Conservation (phyloP, 202 grass and related monocot genomes). For the Brachypodium distachyon region DNA sequence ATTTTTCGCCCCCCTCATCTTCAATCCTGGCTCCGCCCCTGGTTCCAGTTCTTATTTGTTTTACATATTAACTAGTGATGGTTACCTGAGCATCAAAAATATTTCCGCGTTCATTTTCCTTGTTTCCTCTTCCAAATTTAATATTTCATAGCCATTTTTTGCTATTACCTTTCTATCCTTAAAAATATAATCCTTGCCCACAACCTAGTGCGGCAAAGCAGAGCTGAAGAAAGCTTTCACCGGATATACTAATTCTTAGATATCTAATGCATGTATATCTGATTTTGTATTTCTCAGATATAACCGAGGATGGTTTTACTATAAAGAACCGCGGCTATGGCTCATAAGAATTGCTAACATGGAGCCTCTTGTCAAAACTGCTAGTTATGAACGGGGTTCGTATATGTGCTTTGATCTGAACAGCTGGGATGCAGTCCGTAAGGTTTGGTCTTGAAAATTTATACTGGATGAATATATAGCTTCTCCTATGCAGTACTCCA, state of each 20-base stretch:
- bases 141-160: slow-evolving; percentile 12
- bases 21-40: no score
- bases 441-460: slow-evolving; percentile 36
- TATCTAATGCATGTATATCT: background rate
- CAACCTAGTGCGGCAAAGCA: background rate
- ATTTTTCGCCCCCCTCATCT: no score
- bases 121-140: background rate
- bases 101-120: background rate
- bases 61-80: background rate
- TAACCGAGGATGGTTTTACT: slow-evolving; percentile 69
- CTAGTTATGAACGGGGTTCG: slow-evolving; percentile 51
- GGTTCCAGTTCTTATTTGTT: background rate
- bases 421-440: slow-evolving; percentile 57
- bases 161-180: background rate
- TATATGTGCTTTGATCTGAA: slow-evolving; percentile 54
- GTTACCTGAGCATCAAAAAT: background rate
- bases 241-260: background rate
- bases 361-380: slow-evolving; percentile 51
- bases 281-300: slow-evolving; percentile 31
- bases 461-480: background rate
- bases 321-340: slow-evolving; percentile 47
- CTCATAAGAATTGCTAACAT: slow-evolving; percentile 36
- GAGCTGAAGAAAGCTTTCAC: background rate
- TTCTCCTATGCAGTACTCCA: background rate
- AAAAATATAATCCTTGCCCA: background rate